Evolutionary conservation across 768 basidiomycete genomes (phyloP), one percentile per base, ranked within the genome.

Genomic region (Kwoniella dendrophila): DNA sequence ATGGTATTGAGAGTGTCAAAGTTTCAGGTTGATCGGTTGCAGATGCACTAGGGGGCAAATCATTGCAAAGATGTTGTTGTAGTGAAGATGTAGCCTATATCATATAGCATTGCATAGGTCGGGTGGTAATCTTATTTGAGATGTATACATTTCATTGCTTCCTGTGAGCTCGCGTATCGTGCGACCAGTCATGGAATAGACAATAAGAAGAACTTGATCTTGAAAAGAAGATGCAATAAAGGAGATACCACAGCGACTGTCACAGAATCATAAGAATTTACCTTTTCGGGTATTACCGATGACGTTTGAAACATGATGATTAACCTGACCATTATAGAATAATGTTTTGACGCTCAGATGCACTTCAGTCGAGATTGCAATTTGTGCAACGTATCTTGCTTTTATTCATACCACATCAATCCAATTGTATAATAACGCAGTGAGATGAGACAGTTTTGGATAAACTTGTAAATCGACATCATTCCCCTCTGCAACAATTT

Each of bases 1-100:
- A 61, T 36, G 59, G 59, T 27, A 43, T 59, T 11, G 58, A 40
- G 20, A 36, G 47, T 36, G 48, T 59, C 8, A 50, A 34, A 27
- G 58, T 59, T 10, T 58, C 43, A 48, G 44, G 29, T 43, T 43
- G 18, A 43, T 43, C 18, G 7, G 41, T 14, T 20, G 7, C 12
- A 20, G 5, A 11, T n/a, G 36, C 8, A 38, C 8, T 38, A 38
- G 8, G n/a, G n/a, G n/a, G n/a, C n/a, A n/a, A n/a, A n/a, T n/a
- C n/a, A n/a, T 43, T n/a, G 18, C 12, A 29, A 7, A 38, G 44
- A 45, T 58, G 10, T 27, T n/a, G 43, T 20, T 6, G 32, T 16
- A 40, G 4, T 40, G 14, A 11, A 8, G 41, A 27, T 11, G 43
- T 27, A 43, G 41, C 30, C 43, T 44, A 44, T 20, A 40, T 36